Evolutionary conservation across 805 yeast species (phyloP).

Genomic region (Komagataella populi): DNA sequence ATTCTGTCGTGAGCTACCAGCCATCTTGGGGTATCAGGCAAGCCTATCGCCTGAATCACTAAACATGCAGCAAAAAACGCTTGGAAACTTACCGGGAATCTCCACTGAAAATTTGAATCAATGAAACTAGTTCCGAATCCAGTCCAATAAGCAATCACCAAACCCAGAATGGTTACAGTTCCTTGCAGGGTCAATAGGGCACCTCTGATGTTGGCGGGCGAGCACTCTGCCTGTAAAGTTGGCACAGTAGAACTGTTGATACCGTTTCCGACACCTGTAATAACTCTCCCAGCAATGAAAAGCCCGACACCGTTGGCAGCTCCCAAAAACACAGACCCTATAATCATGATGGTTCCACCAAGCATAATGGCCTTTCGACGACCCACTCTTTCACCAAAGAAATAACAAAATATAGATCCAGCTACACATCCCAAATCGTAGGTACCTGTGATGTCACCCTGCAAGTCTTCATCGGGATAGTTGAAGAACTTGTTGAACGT

Average conservation of each 20-base stretch:
- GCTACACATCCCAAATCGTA: slow-evolving; percentile 33
- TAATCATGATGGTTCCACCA: slow-evolving; percentile 21
- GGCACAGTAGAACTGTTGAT: slow-evolving; percentile 30
- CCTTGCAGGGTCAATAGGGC: slow-evolving; percentile 23
- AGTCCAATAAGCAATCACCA: slow-evolving; percentile 29
- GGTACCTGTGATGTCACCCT: slow-evolving; percentile 33
- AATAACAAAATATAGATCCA: slow-evolving; percentile 26
- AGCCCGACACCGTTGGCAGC: slow-evolving; percentile 11
- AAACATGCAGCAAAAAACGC: slow-evolving; percentile 21
- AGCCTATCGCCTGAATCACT: slow-evolving; percentile 7
- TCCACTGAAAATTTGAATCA: slow-evolving; percentile 23
- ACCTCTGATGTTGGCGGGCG: slow-evolving; percentile 23
- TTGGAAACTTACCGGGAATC: slow-evolving; percentile 32
- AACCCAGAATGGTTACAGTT: slow-evolving; percentile 23
- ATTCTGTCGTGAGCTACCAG: slow-evolving; percentile 26
- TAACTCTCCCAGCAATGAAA: slow-evolving; percentile 27
- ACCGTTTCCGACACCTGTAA: slow-evolving; percentile 32
- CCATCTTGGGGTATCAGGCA: slow-evolving; percentile 47
- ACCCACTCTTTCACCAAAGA: slow-evolving; percentile 22
- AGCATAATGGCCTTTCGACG: slow-evolving; percentile 21
- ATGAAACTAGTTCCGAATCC: slow-evolving; percentile 27
- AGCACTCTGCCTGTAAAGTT: slow-evolving; percentile 30
- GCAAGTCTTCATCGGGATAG: slow-evolving; percentile 20
- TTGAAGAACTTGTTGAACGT: slow-evolving; percentile 57
- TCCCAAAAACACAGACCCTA: slow-evolving; percentile 17